Base-by-base conservation (phyloP, 2,329 filamentous ascomycete species). In the Cryphonectria japonica region DNA sequence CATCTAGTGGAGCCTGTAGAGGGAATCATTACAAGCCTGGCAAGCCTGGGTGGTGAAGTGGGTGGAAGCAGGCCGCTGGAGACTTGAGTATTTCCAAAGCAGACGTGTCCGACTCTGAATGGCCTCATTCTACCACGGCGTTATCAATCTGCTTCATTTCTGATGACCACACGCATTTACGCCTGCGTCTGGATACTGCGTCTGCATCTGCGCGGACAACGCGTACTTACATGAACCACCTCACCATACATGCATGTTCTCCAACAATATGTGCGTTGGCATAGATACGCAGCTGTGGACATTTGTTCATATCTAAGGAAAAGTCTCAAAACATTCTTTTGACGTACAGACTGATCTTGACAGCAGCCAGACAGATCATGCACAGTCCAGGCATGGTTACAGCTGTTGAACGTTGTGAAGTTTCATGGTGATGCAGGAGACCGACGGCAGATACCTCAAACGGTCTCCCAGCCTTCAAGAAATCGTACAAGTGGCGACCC, bases 161-260 rank as follows among this genome's bases (percentile, higher is more conserved):
- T 50, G 19, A 50, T 50, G 43, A 50, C 46, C 22, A 50, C 9
- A 50, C 19, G 7, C 8, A 50, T 19, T 50, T n/a, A 50, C 22
- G 6, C 46, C 46, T n/a, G 46, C 7, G 46, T 50, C 46, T n/a
- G 46, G 26, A 26, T 26, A 26, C 46, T n/a, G 46, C 7, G 46
- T 50, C 46, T n/a, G 46, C 46, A 50, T 50, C 46, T 50, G 46
- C 46, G 46, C 46, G 46, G 46, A 59, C 54, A 59, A 59, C 54
- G 34, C 26, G 16, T 19, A 32, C 54, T 19, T 59, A 32, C 54
- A 59, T 29, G 54, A 59, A 16, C 34, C 34, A 39, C 59, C 34
- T 61, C 34, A 39, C 34, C 22, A n/a, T 34, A 22, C 32, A 61
- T 61, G 59, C 59, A 61, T 39, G n/a, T 61, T 39, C 32, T 34